Evolutionary conservation across 202 grass and related monocot genomes (phyloP).

Genomic region (Zizania palustris): DNA sequence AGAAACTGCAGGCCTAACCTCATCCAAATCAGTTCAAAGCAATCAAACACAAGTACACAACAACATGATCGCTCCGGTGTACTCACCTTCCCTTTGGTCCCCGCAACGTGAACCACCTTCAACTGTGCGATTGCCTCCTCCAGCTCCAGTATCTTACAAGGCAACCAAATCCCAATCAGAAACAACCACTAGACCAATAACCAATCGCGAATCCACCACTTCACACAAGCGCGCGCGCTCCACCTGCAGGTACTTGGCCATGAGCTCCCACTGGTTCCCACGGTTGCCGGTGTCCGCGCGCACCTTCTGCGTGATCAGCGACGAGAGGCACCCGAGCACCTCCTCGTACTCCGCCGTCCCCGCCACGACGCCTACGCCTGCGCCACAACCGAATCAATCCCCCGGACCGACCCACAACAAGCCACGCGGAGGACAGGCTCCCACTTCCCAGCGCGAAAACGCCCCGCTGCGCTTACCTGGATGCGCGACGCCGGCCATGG

Average conservation of each 20-base stretch:
- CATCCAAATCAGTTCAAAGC: slow-evolving; percentile 1
- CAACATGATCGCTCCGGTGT: background rate
- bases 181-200: background rate
- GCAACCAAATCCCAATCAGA: slow-evolving; percentile 16
- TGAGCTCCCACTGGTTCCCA: slow-evolving; percentile 64
- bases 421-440: no score
- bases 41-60: slow-evolving; percentile 6
- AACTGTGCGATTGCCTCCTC: slow-evolving; percentile 58
- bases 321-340: slow-evolving; percentile 61
- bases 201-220: background rate
- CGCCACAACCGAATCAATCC: background rate
- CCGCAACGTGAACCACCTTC: slow-evolving; percentile 90
- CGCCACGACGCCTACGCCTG: slow-evolving; percentile 31
- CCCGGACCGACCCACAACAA: background rate
- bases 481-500: slow-evolving; percentile 44
- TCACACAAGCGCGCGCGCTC: background rate
- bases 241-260: slow-evolving; percentile 75
- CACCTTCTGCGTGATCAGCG: slow-evolving; percentile 68
- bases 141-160: slow-evolving; percentile 67
- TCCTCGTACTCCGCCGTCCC: slow-evolving; percentile 63
- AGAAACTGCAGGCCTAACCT: background rate
- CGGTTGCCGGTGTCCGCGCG: slow-evolving; percentile 65
- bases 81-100: slow-evolving; percentile 95
- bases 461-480: slow-evolving; percentile 33
- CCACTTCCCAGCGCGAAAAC: no score